Evolutionary conservation across 2,329 filamentous ascomycete species (phyloP), one percentile per base, ranked within the genome.

Genomic region (Penicillium nordicum): DNA sequence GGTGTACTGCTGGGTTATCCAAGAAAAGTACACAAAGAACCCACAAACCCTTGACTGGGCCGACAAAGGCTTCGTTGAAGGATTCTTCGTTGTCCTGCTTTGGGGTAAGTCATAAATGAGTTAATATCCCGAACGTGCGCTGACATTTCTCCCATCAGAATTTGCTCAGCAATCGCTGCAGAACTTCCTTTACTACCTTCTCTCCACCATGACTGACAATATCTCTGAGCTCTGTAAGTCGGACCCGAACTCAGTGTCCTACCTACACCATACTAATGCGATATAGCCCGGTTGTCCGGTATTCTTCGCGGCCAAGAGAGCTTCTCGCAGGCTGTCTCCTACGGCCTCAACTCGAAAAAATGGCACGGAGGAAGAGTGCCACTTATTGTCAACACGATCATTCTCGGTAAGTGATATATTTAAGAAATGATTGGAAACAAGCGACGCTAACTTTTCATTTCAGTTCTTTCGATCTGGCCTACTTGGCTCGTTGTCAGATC

Each of bases 101-200:
- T 81, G 79, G 80, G 68, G 74, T 65, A 43, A 53, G 63, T 50
- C 12, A 14, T 10, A 14, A 30, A n/a, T 2, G 5, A 12, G 0
- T 9, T 0, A 3, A 14, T 29, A 27, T 32, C 16, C 3, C 7
- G 9, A 0, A 36, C 7, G 0, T 25, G 29, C n/a, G 30, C 61
- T 61, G 40, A 63, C 18, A 14, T 5, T 14, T 12, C 4, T 12
- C 23, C 1, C 16, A 43, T 32, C 25, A 65, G 64, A 66, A 50
- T 82, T 83, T 59, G 71, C 80, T 2, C 72, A 79, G 2, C 81
- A 84, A 62, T 72, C 78, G 0, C 64, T 82, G 21, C 81, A 84
- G 64, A 84, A 82, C 52, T 83, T 79, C 79, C 71, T 84, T 0
- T 84, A 84, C 59, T 84, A 83, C 60, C 69, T 84, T 18, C 69